phyloP scores from a whole-genome alignment of 1,139 yeast species.

The Saccharomycopsis hybrid region DNA sequence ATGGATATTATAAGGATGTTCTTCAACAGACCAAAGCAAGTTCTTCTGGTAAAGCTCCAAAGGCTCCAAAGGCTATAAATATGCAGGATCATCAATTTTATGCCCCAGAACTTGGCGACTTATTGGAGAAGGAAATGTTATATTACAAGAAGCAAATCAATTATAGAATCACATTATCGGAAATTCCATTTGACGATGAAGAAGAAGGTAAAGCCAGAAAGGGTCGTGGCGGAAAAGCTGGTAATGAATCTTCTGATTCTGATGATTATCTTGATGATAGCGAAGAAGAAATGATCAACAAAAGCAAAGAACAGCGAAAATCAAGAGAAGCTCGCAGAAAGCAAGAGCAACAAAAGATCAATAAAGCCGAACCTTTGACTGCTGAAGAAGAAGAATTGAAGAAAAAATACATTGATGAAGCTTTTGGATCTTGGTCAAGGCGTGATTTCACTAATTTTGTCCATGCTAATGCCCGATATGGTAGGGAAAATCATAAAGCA shows the following conservation, averaged over 20 bases:
- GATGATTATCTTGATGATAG: slow-evolving; percentile 24
- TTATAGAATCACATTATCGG: slow-evolving; percentile 58
- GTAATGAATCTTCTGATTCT: slow-evolving; percentile 27
- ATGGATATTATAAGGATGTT: slow-evolving; percentile 81
- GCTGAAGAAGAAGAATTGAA: slow-evolving; percentile 68
- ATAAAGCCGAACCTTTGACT: slow-evolving; percentile 63
- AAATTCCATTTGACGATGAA: slow-evolving; percentile 24
- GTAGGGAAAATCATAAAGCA: slow-evolving; percentile 53
- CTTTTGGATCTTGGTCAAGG: slow-evolving; percentile 78
- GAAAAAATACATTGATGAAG: slow-evolving; percentile 51
- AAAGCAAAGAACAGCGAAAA: slow-evolving; percentile 28
- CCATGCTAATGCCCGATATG: slow-evolving; percentile 74
- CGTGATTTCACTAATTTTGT: slow-evolving; percentile 85
- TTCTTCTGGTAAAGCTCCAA: slow-evolving; percentile 45
- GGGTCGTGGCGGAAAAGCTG: too few relatives aligned
- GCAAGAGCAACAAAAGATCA: slow-evolving; percentile 59
- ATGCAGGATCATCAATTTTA: slow-evolving; percentile 88
- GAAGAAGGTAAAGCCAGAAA: slow-evolving; percentile 23
- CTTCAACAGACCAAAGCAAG: slow-evolving; percentile 38
- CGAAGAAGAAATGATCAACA: slow-evolving; percentile 42
- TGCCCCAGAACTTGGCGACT: slow-evolving; percentile 53
- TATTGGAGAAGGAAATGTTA: slow-evolving; percentile 74
- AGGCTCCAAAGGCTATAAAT: slow-evolving; percentile 66
- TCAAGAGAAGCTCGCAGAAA: slow-evolving; percentile 40
- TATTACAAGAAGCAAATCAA: slow-evolving; percentile 69